Evolutionary conservation across 2,329 filamentous ascomycete species (phyloP).

Genomic region (Zopfia rhizophila): DNA sequence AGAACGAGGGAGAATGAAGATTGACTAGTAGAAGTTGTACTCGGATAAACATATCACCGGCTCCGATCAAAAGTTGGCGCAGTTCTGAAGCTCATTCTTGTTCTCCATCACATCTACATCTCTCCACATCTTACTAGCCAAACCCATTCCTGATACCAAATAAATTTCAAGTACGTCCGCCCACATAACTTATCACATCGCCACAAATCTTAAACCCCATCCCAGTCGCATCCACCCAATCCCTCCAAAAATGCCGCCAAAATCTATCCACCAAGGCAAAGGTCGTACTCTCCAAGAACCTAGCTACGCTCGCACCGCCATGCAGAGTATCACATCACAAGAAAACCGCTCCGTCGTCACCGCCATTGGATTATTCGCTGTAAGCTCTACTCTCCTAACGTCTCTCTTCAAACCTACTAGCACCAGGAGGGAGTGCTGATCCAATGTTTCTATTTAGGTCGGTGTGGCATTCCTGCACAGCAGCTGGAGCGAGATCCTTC

Average conservation of each 20-base stretch:
- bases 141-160: no score
- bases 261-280: neutral
- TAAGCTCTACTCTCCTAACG: conserved; percentile 47
- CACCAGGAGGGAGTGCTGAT: conserved; percentile 28
- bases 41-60: no score
- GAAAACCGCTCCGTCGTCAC: conserved; percentile 63
- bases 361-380: conserved; percentile 61
- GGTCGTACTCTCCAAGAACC: conserved; percentile 33
- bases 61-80: no score
- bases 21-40: no score
- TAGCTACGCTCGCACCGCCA: conserved; percentile 53
- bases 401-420: neutral
- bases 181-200: no score
- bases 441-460: conserved; percentile 45
- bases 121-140: no score
- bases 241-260: neutral
- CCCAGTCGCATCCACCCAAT: no score
- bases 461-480: conserved; percentile 64
- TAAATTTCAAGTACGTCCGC: no score
- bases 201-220: no score
- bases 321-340: conserved; percentile 55
- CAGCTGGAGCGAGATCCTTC: conserved; percentile 63
- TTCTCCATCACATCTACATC: no score
- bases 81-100: no score
- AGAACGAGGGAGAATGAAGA: no score